These are phyloP conservation scores for Curvularia eragrostidis DNA, from an alignment of 2,329 filamentous ascomycete genomes.

Conservation along the genomic window DNA sequence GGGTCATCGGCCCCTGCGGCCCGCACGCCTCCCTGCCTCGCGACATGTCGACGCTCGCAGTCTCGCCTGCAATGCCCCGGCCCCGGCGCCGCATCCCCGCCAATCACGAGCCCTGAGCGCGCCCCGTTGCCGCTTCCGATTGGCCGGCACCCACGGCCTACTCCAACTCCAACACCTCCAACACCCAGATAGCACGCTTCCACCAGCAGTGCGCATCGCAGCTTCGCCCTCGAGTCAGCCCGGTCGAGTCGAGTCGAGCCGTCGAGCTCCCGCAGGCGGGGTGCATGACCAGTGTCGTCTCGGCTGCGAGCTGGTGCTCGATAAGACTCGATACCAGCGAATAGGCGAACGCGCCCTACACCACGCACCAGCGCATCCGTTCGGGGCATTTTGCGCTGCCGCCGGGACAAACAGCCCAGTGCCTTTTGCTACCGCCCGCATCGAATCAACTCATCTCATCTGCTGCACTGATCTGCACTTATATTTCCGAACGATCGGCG, in stretches of 20 bases:
- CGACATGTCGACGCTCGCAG: too few species aligned
- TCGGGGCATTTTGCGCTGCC: background rate
- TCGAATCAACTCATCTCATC: background rate
- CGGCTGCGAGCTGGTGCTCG: background rate
- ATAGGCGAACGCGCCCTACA: background rate
- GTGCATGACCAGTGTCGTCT: background rate
- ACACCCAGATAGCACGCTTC: background rate
- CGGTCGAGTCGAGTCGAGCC: too few species aligned
- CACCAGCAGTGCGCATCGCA: background rate
- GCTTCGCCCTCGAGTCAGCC: background rate
- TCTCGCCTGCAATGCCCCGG: background rate
- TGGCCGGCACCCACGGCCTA: background rate
- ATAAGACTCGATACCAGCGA: background rate
- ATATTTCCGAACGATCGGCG: conserved; percentile 10
- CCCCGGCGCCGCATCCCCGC: background rate
- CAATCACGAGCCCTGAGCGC: background rate
- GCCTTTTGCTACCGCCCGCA: background rate
- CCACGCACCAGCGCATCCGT: background rate
- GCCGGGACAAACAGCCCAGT: background rate
- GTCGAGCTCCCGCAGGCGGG: too few species aligned
- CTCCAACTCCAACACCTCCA: background rate
- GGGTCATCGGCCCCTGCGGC: background rate
- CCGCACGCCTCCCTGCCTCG: background rate
- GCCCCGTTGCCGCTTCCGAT: background rate
- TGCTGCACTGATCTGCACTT: conserved; percentile 4